A percentile compares a stretch with the other conserved stretches of the same genome.
These are phyloP conservation scores for Myriosclerotinia duriaeana DNA, from an alignment of 2,329 filamentous ascomycete genomes.

Conservation along the genomic window DNA sequence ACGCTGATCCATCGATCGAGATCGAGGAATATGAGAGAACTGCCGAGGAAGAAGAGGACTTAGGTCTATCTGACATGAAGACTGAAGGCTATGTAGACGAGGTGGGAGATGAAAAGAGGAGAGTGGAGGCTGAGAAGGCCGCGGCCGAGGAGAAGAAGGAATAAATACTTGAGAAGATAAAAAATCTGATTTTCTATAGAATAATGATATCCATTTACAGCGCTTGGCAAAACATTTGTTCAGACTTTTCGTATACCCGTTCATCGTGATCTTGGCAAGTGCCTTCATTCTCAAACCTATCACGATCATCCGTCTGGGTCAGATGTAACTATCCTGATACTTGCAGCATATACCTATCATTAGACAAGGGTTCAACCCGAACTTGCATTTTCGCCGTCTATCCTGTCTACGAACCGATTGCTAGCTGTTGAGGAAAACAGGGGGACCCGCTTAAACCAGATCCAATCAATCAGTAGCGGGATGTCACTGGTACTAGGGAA, in stretches of 20 bases:
- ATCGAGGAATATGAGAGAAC: conserved; percentile 83
- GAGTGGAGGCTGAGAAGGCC: conserved; percentile 24
- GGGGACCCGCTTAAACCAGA: background rate
- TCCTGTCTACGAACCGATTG: too few relatives aligned
- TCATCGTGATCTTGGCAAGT: conserved; percentile 1
- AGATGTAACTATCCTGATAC: too few relatives aligned
- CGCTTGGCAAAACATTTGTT: too few relatives aligned
- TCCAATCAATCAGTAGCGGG: conserved; percentile 1
- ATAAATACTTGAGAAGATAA: background rate
- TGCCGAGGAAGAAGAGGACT: conserved; percentile 87
- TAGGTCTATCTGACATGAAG: conserved; percentile 91
- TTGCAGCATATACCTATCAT: background rate
- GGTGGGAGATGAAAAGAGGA: conserved; percentile 35
- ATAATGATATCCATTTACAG: conserved; percentile 11
- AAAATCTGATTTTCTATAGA: background rate
- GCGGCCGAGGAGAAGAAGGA: conserved; percentile 12
- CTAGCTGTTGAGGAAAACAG: background rate
- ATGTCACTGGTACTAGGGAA: background rate
- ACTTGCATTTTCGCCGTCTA: background rate
- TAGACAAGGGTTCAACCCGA: background rate
- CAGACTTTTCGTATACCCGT: background rate
- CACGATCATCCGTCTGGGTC: background rate
- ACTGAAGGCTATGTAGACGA: conserved; percentile 68
- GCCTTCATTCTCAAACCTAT: background rate
- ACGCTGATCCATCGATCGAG: conserved; percentile 74